A percentile compares a stretch with the other conserved stretches of the same genome.
phyloP scores from a whole-genome alignment of 345 rosid species.

The Brassica nigra region DNA sequence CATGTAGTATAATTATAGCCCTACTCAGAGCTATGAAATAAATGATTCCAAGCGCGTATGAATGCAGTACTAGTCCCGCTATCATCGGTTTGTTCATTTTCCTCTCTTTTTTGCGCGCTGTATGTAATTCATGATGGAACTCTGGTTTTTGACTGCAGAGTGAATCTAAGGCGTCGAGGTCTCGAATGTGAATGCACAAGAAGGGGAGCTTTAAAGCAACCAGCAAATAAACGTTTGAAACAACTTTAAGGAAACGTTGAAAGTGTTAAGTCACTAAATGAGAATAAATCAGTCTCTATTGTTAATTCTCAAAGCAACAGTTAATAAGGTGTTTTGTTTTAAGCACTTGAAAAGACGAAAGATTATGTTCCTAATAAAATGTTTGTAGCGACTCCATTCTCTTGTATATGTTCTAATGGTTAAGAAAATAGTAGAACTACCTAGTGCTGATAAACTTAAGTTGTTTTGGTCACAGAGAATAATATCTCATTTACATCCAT shows the following conservation, averaged over 20 bases:
- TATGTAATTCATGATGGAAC: background rate
- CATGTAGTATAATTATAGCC: background rate
- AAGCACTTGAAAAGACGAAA: background rate
- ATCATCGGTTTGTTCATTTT: background rate
- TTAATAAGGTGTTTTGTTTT: background rate
- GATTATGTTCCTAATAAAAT: background rate
- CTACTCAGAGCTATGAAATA: no score
- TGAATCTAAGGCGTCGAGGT: slow-evolving; percentile 32
- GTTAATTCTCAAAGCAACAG: slow-evolving; percentile 8
- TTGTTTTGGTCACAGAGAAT: background rate
- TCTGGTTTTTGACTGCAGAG: slow-evolving; percentile 31
- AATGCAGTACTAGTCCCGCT: background rate
- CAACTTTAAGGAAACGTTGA: slow-evolving; percentile 13
- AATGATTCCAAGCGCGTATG: no score
- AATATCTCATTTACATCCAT: background rate
- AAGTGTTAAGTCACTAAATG: slow-evolving; percentile 7
- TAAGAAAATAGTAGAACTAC: background rate
- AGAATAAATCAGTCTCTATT: slow-evolving; percentile 28
- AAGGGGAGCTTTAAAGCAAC: background rate
- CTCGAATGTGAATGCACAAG: slow-evolving; percentile 28
- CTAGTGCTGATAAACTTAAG: slow-evolving; percentile 4
- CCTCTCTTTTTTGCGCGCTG: background rate
- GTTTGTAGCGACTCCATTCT: background rate
- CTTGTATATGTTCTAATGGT: background rate
- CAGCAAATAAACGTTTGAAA: background rate